Evolutionary conservation across 1,284 basidiomycete species (phyloP).

Genomic region (Mixia osmundae): DNA sequence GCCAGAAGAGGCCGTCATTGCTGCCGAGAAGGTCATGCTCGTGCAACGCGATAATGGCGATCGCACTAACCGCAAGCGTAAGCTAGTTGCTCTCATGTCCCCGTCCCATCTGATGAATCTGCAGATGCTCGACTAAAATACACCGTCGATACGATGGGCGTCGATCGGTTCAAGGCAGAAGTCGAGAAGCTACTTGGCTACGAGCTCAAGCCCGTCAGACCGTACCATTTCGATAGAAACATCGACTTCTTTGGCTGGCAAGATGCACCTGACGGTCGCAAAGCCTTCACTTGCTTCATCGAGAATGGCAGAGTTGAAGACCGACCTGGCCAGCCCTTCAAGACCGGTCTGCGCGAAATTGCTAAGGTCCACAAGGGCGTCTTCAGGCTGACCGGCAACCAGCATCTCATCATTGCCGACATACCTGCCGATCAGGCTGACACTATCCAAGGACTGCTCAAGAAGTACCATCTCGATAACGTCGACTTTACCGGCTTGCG

Average conservation of each 20-base stretch:
- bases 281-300: constrained; percentile 79
- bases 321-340: constrained; percentile 66
- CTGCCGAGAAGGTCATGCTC: constrained; percentile 81
- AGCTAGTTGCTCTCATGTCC: background rate
- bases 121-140: constrained; percentile 37
- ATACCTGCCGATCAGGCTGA: constrained; percentile 37
- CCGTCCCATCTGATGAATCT: background rate
- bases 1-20: constrained; percentile 56
- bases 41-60: constrained; percentile 92
- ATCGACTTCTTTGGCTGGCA: constrained; percentile 87
- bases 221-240: constrained; percentile 69
- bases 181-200: constrained; percentile 78
- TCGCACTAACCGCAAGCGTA: constrained; percentile 35
- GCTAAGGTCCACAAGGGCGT: constrained; percentile 80
- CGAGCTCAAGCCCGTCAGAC: constrained; percentile 42
- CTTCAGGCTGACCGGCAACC: constrained; percentile 78
- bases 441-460: constrained; percentile 39
- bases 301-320: constrained; percentile 95
- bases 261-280: constrained; percentile 61
- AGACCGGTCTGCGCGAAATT: constrained; percentile 75
- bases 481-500: constrained; percentile 55
- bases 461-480: constrained; percentile 79
- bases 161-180: constrained; percentile 48
- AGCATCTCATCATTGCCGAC: constrained; percentile 77
- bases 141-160: constrained; percentile 10